Conservation (phyloP, 257 asterid genomes). For the Rehmannia glutinosa region DNA sequence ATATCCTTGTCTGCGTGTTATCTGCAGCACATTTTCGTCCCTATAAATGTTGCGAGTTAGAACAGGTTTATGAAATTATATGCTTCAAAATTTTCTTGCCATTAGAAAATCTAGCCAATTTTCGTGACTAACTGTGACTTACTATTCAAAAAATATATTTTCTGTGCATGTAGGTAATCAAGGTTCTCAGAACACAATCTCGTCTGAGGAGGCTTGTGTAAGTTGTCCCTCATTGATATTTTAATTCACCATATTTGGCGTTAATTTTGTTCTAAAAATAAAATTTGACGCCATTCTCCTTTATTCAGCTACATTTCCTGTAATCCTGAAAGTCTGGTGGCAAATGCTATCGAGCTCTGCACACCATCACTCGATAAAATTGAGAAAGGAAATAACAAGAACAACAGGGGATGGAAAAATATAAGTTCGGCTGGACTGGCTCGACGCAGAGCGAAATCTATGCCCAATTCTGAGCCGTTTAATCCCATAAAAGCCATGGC, state of each 20-base stretch:
- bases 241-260: background rate
- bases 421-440: slow-evolving; percentile 92
- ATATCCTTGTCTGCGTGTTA: background rate
- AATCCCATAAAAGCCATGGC: slow-evolving; percentile 88
- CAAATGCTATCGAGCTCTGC: slow-evolving; percentile 98
- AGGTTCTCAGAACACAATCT: slow-evolving; percentile 80
- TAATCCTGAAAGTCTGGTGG: slow-evolving; percentile 95
- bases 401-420: slow-evolving; percentile 79
- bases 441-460: slow-evolving; percentile 84
- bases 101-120: background rate
- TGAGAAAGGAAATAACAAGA: slow-evolving; percentile 58
- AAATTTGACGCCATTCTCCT: slow-evolving; percentile 7
- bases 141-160: background rate
- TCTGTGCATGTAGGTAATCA: slow-evolving; percentile 64
- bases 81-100: no score
- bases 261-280: background rate
- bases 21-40: background rate
- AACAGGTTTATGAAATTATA: no score
- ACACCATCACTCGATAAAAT: slow-evolving; percentile 69
- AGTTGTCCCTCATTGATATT: slow-evolving; percentile 27
- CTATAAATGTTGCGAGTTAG: background rate
- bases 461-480: slow-evolving; percentile 93
- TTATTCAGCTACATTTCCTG: slow-evolving; percentile 89
- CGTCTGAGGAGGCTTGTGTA: slow-evolving; percentile 88
- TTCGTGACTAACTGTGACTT: no score